Evolutionary conservation across 148 eudicot species (phyloP).

Genomic region (Chenopodium suecicum): DNA sequence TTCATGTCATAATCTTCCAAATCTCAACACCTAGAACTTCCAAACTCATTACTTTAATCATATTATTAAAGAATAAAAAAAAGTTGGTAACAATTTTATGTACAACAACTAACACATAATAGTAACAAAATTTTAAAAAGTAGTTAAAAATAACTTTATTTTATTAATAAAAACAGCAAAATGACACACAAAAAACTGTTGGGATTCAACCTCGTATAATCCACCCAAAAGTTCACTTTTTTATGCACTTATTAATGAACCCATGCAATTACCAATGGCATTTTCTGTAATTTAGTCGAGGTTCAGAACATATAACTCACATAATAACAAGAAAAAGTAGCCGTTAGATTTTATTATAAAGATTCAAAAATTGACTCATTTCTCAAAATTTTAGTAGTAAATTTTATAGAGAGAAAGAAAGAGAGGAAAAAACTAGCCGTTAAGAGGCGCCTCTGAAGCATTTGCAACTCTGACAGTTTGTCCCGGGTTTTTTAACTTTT

Average conservation of each 20-base stretch:
- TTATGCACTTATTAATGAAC: constrained; percentile 6
- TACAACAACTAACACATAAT: not conserved
- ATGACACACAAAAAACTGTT: constrained; percentile 8
- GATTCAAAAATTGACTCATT: not conserved
- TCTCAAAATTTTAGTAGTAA: constrained; percentile 1
- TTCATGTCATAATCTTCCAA: constrained; percentile 9
- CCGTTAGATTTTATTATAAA: constrained; percentile 17
- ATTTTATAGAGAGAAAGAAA: not conserved
- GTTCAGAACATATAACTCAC: not conserved
- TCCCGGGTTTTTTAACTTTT: constrained; percentile 32
- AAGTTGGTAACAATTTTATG: not conserved
- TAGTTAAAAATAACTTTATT: not conserved
- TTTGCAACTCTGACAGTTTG: constrained; percentile 40
- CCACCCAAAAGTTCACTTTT: constrained; percentile 12
- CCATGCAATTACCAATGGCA: constrained; percentile 11
- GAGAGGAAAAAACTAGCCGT: constrained; percentile 58
- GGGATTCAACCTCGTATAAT: constrained; percentile 27
- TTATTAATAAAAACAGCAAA: constrained; percentile 5
- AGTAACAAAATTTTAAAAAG: not conserved
- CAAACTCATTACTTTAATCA: not conserved
- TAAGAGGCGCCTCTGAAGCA: constrained; percentile 42
- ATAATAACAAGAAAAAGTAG: constrained; percentile 22
- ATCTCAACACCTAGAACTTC: not conserved
- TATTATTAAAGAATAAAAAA: not conserved
- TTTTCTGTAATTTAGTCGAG: constrained; percentile 4